These are phyloP conservation scores for Botryotinia convoluta DNA, from an alignment of 2,329 filamentous ascomycete genomes.

Conservation along the genomic window DNA sequence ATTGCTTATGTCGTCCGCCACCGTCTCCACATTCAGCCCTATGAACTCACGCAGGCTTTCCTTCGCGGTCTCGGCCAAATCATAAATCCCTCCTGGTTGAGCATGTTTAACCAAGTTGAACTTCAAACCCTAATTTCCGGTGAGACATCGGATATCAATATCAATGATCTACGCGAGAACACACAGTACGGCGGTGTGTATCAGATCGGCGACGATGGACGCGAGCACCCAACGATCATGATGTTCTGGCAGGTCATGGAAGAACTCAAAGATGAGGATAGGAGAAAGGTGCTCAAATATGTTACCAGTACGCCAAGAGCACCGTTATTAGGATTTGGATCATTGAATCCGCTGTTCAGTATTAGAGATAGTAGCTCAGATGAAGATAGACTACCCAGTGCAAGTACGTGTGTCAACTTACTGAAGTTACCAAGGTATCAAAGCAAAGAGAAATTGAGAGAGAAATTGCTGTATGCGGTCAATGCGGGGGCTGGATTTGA, in stretches of 20 bases:
- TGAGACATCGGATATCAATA: constrained; percentile 79
- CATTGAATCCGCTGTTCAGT: constrained; percentile 81
- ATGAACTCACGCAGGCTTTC: constrained; percentile 81
- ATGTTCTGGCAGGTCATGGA: constrained; percentile 92
- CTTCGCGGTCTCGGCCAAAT: constrained; percentile 81
- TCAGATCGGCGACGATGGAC: constrained; percentile 78
- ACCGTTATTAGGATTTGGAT: constrained; percentile 82
- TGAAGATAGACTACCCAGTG: constrained; percentile 78
- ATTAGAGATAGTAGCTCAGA: constrained; percentile 82
- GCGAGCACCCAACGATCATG: constrained; percentile 80
- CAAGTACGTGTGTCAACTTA: constrained; percentile 94
- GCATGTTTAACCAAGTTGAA: constrained; percentile 97
- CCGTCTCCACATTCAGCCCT: constrained; percentile 76
- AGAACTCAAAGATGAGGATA: constrained; percentile 69
- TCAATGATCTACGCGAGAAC: constrained; percentile 79
- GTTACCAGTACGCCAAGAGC: constrained; percentile 91
- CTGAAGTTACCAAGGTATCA: constrained; percentile 86
- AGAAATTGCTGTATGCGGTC: constrained; percentile 86
- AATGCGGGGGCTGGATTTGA: constrained; percentile 92
- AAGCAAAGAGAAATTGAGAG: constrained; percentile 61
- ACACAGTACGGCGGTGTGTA: constrained; percentile 89
- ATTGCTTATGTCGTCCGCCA: constrained; percentile 89
- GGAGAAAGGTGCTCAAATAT: constrained; percentile 87
- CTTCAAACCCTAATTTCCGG: constrained; percentile 91
- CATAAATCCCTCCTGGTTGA: constrained; percentile 88